Percentiles rank a stretch among this genome's conserved stretches.
Conservation (phyloP, 1,139 yeast species). For the Martiniozyma asiatica region DNA sequence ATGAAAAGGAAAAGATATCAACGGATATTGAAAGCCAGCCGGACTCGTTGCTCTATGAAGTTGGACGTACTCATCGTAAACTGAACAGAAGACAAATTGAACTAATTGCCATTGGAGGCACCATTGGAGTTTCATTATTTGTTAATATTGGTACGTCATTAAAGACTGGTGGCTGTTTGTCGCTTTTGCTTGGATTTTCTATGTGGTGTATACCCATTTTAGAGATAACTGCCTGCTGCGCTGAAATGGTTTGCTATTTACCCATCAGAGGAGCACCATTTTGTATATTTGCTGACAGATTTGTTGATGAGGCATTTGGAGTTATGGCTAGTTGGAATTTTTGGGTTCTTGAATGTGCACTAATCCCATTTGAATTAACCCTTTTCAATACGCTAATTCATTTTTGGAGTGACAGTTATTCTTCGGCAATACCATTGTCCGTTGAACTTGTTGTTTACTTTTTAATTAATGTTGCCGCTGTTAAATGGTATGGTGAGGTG, state of each 20-base stretch:
- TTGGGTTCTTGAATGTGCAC: constrained; percentile 39
- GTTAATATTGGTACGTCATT: constrained; percentile 66
- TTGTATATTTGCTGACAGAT: constrained; percentile 42
- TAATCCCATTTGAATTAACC: constrained; percentile 45
- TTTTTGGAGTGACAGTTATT: constrained; percentile 41
- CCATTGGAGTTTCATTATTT: constrained; percentile 72
- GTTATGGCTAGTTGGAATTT: constrained; percentile 41
- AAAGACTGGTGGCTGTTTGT: constrained; percentile 66
- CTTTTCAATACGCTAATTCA: constrained; percentile 42
- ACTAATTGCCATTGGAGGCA: constrained; percentile 73
- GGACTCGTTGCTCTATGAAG: constrained; percentile 14
- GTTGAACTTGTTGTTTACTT: constrained; percentile 35
- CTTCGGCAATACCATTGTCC: constrained; percentile 38
- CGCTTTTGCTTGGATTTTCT: constrained; percentile 53
- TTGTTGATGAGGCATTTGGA: constrained; percentile 43
- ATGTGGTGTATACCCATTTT: constrained; percentile 35
- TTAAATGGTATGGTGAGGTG: constrained; percentile 38
- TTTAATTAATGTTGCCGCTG: constrained; percentile 37
- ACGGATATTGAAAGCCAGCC: constrained; percentile 10
- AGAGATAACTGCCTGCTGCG: constrained; percentile 35
- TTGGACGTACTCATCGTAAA: constrained; percentile 13
- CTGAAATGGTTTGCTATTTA: constrained; percentile 43
- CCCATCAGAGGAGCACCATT: constrained; percentile 41
- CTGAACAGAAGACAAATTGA: constrained; percentile 38
- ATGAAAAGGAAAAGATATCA: constrained; percentile 1